Conservation (phyloP, 1,284 basidiomycete genomes). For the Xerocomus nothofagi region DNA sequence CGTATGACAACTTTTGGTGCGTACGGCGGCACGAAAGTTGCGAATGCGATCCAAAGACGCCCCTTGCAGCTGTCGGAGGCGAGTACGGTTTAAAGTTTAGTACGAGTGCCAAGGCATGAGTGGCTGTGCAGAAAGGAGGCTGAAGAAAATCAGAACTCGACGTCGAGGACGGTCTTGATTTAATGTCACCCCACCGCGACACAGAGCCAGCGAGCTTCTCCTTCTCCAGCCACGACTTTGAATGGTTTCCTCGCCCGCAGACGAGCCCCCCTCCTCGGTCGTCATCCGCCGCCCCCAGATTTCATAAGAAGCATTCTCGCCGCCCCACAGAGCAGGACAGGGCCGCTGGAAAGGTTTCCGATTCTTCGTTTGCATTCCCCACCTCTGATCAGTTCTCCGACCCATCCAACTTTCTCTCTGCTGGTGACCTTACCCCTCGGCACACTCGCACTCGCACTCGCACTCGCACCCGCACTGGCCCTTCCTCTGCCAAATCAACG, state of each 20-base stretch:
- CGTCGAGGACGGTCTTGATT: not conserved
- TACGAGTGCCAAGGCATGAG: constrained; percentile 10
- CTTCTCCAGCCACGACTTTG: constrained; percentile 55
- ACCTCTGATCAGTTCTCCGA: constrained; percentile 23
- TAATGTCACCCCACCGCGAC: constrained; percentile 18
- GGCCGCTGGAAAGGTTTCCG: constrained; percentile 15
- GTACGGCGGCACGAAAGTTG: too few species aligned
- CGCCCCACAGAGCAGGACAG: constrained; percentile 30
- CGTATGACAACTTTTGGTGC: too few species aligned
- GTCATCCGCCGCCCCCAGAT: constrained; percentile 8
- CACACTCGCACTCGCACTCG: constrained; percentile 48
- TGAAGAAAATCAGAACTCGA: not conserved
- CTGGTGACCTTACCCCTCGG: constrained; percentile 28
- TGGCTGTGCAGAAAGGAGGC: too few species aligned
- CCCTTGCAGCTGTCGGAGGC: too few species aligned
- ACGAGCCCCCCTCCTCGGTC: constrained; percentile 29
- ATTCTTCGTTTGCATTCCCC: constrained; percentile 31
- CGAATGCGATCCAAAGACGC: too few species aligned
- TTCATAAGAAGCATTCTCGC: constrained; percentile 27
- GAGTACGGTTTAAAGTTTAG: too few species aligned
- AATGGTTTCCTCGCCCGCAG: constrained; percentile 32
- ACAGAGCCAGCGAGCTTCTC: constrained; percentile 46
- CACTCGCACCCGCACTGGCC: constrained; percentile 55
- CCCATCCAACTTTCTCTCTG: constrained; percentile 21
- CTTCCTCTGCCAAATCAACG: constrained; percentile 46